phyloP scores from a whole-genome alignment of 2,329 filamentous ascomycete genomes.

The Arthrocladium fulminans region DNA sequence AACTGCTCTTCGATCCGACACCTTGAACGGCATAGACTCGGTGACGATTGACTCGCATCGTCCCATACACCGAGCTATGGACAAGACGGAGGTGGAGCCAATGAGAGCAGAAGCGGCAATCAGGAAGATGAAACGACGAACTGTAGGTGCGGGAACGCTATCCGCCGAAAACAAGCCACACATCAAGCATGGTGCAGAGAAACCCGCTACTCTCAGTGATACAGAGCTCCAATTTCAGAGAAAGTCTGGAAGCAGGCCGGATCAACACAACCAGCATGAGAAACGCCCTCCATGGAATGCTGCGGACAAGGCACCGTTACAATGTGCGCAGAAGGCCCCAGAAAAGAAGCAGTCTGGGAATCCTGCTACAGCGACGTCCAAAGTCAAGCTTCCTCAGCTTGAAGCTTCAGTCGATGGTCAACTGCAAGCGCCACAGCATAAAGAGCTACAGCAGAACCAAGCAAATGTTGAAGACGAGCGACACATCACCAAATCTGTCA shows the following conservation, averaged over 20 bases:
- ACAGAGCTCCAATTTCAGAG: not conserved
- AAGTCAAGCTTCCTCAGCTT: conserved; percentile 4
- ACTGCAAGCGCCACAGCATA: not conserved
- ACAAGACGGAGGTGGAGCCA: not conserved
- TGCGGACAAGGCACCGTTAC: too few species aligned
- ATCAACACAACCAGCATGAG: not conserved
- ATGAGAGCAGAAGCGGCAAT: conserved; percentile 3
- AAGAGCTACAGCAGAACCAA: not conserved
- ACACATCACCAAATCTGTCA: not conserved
- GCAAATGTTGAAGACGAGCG: not conserved
- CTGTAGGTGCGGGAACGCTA: not conserved
- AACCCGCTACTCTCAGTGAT: not conserved
- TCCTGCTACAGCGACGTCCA: not conserved
- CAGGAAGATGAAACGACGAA: not conserved
- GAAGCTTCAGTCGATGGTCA: not conserved
- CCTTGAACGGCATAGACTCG: not conserved
- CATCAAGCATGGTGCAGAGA: not conserved
- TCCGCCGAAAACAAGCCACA: not conserved
- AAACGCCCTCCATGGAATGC: not conserved
- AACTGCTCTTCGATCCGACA: conserved; percentile 2
- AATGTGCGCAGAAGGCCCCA: too few species aligned
- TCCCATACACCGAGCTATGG: not conserved
- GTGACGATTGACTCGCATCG: too few species aligned
- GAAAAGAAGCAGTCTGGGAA: not conserved
- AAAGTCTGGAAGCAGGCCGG: too few species aligned